Conservation (phyloP, 2,329 filamentous ascomycete genomes). For the Calonectria montana region DNA sequence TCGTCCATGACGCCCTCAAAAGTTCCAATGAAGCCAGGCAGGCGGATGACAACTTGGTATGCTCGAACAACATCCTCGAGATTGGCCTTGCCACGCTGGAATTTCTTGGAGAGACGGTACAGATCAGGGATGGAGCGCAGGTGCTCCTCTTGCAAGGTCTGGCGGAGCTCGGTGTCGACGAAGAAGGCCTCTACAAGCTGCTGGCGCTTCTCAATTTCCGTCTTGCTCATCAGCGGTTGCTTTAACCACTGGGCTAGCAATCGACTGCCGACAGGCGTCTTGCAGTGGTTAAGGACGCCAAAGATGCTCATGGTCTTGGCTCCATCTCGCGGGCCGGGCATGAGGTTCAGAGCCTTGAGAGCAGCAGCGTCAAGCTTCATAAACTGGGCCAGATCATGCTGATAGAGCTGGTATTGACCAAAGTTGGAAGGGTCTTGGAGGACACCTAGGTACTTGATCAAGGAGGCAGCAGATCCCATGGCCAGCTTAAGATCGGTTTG, state of each 20-base stretch:
- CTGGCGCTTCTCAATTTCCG: constrained; percentile 90
- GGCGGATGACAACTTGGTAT: constrained; percentile 92
- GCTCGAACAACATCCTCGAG: constrained; percentile 95
- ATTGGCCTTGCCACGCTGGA: constrained; percentile 90
- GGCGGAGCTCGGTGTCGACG: constrained; percentile 89
- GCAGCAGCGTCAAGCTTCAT: constrained; percentile 99
- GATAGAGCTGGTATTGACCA: constrained; percentile 96
- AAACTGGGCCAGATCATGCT: constrained; percentile 95
- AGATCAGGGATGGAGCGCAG: constrained; percentile 92
- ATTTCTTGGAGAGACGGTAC: constrained; percentile 92
- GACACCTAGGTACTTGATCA: constrained; percentile 94
- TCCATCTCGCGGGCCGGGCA: constrained; percentile 94
- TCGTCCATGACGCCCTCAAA: constrained; percentile 97
- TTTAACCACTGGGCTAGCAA: constrained; percentile 96
- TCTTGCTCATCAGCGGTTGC: constrained; percentile 92
- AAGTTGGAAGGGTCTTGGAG: constrained; percentile 95
- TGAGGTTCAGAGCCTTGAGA: constrained; percentile 92
- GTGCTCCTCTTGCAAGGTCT: constrained; percentile 97
- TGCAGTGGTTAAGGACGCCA: constrained; percentile 95
- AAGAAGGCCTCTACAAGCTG: constrained; percentile 96
- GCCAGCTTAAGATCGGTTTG: constrained; percentile 94
- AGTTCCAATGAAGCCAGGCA: constrained; percentile 90
- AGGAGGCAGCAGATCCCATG: constrained; percentile 91
- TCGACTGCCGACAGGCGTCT: constrained; percentile 91
- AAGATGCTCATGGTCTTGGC: constrained; percentile 98